Conservation (phyloP, 495 filamentous ascomycete species). For the Annulohypoxylon maeteangense region DNA sequence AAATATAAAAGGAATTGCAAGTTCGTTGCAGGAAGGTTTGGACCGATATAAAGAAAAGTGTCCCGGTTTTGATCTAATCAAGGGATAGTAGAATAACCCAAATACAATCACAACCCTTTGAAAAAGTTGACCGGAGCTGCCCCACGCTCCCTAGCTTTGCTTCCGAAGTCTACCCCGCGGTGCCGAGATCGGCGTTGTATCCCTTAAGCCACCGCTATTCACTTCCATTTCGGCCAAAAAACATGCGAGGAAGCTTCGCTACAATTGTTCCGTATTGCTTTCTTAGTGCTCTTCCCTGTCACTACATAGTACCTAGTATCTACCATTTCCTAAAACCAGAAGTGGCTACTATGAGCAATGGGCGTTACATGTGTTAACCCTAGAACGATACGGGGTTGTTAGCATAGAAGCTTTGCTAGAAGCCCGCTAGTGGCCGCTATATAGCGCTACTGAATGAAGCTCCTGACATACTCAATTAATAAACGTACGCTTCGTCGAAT, state of each 20-base stretch:
- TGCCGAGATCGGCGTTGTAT: conserved; percentile 40
- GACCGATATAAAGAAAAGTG: neutral
- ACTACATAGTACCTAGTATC: too few species aligned
- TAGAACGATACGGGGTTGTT: neutral
- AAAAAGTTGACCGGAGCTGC: conserved; percentile 33
- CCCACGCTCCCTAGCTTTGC: conserved; percentile 31
- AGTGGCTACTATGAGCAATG: neutral
- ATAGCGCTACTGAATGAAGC: neutral
- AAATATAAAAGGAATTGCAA: neutral
- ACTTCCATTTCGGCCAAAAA: neutral
- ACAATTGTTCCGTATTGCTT: neutral
- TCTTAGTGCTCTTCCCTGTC: neutral
- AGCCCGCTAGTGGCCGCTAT: neutral
- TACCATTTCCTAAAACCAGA: neutral
- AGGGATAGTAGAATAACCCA: conserved; percentile 13
- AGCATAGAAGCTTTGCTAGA: neutral
- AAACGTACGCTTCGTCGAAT: neutral
- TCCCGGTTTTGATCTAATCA: conserved; percentile 9
- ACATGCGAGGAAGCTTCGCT: neutral
- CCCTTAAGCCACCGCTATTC: neutral
- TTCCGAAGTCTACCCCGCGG: conserved; percentile 35
- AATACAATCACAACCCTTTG: neutral
- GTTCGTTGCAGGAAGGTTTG: neutral
- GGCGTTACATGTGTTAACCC: neutral
- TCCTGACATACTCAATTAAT: neutral